Evolutionary conservation across 2,329 filamentous ascomycete species (phyloP), one percentile per base, ranked within the genome.

Genomic region (Allantophomopsis lycopodina): DNA sequence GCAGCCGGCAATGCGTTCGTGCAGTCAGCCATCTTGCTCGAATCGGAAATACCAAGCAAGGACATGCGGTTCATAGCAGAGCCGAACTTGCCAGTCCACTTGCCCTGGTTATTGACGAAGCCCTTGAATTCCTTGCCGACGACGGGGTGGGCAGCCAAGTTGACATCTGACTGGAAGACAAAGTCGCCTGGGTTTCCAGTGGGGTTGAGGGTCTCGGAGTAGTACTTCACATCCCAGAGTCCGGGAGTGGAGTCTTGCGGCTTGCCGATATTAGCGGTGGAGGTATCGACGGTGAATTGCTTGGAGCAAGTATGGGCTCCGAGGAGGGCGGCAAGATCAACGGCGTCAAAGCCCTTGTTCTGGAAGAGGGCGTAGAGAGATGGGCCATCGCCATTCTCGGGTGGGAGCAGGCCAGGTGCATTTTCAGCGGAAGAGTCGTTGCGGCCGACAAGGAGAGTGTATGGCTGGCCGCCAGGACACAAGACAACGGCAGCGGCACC

Each of bases 131-230:
- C 51, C 36, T 55, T 53, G 1, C 57, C 58, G 0, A 59, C 81
- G 5, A 94, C 62, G 55, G 91, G 83, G 58, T 96, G 89, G 1
- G 79, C 87, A 56, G 94, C 91, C 35, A 95, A 63, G 51, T 95
- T 89, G 67, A 94, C 76, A 53, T 94, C 84, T 0, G 85, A 86
- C 43, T 86, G 85, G 48, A 95, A 95, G 1, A 95, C 88, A 14
- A 94, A 55, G 0, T 58, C 55, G 5, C 50, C 50, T 2, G 46
- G 41, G 17, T 52, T 48, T 13, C 46, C 18, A 1, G 40, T 39
- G 3, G 14, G 32, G 7, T 34, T 41, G 23, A 50, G 46, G 1
- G 56, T 60, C 41, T 61, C 54, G 2, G 41, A 40, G 42, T 58
- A 61, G 46, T 49, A 60, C 15, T 51, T 54, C 37, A 53, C 52